Evolutionary conservation across 208 protist genomes (phyloP).

Genomic region (Crithidia bombi): DNA sequence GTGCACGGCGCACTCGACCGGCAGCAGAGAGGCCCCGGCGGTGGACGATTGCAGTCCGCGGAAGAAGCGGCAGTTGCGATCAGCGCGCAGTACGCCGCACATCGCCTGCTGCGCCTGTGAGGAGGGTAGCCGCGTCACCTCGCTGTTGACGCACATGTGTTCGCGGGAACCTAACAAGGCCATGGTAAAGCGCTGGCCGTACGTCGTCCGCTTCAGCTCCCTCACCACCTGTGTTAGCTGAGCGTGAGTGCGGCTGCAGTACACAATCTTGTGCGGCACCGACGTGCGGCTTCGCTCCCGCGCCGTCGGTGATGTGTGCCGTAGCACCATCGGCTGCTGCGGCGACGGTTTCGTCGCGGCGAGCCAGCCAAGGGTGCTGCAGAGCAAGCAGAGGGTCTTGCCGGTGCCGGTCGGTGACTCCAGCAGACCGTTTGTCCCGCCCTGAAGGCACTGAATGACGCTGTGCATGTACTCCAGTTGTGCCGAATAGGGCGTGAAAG

Average conservation of each 20-base stretch:
- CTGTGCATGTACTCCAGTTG: slow-evolving; percentile 96
- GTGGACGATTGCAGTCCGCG: slow-evolving; percentile 47
- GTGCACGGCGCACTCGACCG: slow-evolving; percentile 52
- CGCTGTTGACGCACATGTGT: slow-evolving; percentile 96
- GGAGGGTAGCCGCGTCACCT: slow-evolving; percentile 72
- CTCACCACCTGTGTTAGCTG: slow-evolving; percentile 98
- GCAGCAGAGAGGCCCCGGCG: slow-evolving; percentile 15
- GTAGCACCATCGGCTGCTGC: neutral
- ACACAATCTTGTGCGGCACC: slow-evolving; percentile 80
- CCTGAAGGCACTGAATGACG: slow-evolving; percentile 90
- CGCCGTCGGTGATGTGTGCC: neutral
- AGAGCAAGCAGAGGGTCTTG: slow-evolving; percentile 98
- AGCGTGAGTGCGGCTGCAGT: slow-evolving; percentile 98
- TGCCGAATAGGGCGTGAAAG: slow-evolving; percentile 92
- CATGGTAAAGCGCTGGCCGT: slow-evolving; percentile 74
- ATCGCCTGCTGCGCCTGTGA: slow-evolving; percentile 68
- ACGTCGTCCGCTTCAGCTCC: slow-evolving; percentile 95
- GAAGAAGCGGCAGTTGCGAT: slow-evolving; percentile 82
- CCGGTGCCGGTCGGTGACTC: slow-evolving; percentile 98
- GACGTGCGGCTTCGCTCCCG: neutral
- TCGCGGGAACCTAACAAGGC: slow-evolving; percentile 95
- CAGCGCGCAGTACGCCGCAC: slow-evolving; percentile 72
- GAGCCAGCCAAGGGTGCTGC: slow-evolving; percentile 93
- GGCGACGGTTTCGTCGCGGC: slow-evolving; percentile 13
- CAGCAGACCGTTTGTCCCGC: slow-evolving; percentile 91